These are phyloP conservation scores for Solanum medicagineum DNA, from an alignment of 257 asterid genomes.

Conservation along the genomic window DNA sequence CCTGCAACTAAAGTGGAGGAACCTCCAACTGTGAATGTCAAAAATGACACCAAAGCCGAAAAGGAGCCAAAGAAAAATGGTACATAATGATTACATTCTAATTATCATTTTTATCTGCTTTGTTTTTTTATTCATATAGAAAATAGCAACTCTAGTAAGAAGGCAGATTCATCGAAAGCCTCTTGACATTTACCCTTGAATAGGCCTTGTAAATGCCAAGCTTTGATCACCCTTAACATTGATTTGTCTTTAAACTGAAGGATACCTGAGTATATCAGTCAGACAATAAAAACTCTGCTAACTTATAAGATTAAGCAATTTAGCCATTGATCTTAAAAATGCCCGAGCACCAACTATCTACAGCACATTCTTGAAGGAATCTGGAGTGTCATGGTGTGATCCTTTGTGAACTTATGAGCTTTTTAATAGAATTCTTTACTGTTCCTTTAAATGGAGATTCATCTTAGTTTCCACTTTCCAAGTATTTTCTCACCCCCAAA, in stretches of 20 bases:
- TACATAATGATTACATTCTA: not conserved
- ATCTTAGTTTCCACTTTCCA: not conserved
- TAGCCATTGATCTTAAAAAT: not conserved
- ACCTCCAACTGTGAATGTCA: conserved; percentile 20
- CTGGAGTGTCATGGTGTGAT: not conserved
- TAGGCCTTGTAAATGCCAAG: not conserved
- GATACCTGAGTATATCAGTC: not conserved
- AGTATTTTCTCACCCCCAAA: not conserved
- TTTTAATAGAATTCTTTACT: not conserved
- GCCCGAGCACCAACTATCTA: not conserved
- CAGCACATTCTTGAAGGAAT: not conserved
- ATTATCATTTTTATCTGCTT: not conserved
- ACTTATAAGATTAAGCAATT: not conserved
- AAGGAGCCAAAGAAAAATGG: conserved; percentile 37
- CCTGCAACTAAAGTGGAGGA: conserved; percentile 48
- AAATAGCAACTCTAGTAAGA: not conserved
- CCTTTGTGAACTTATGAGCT: not conserved
- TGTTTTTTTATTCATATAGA: not conserved
- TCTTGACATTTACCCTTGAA: not conserved
- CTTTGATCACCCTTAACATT: not conserved
- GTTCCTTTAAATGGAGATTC: not conserved
- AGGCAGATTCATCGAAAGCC: not conserved
- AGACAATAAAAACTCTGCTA: not conserved
- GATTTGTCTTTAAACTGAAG: not conserved
- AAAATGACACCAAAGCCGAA: conserved; percentile 19